phyloP scores from a whole-genome alignment of 768 basidiomycete species.

The Trametes cubensis region DNA sequence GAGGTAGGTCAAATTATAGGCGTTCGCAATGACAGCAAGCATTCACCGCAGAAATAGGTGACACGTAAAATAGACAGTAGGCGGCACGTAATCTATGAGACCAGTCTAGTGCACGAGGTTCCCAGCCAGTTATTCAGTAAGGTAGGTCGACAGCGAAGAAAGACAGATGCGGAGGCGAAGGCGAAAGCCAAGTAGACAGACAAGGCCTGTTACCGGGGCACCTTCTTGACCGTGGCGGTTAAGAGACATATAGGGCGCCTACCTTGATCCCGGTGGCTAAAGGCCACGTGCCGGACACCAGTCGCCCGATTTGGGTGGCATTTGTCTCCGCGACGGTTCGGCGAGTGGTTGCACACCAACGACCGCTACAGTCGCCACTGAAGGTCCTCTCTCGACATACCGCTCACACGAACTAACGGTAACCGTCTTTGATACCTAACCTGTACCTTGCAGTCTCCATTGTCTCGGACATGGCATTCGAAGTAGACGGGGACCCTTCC shows the following conservation, averaged over 20 bases:
- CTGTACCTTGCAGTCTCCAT: neutral
- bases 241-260: neutral
- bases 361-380: neutral
- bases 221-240: too few species aligned
- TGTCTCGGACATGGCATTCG: constrained; percentile 8
- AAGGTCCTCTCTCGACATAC: neutral
- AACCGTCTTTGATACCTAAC: neutral
- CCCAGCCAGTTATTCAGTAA: neutral
- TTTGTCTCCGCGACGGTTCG: constrained; percentile 20
- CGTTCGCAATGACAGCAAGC: constrained; percentile 1
- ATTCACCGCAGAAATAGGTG: neutral
- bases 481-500: constrained; percentile 2
- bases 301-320: constrained; percentile 10
- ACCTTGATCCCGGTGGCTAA: neutral
- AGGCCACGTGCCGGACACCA: constrained; percentile 16
- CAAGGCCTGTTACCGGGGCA: too few species aligned
- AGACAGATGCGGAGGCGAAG: neutral
- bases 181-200: neutral
- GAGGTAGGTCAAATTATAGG: neutral
- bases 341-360: constrained; percentile 16
- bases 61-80: neutral
- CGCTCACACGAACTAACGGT: neutral
- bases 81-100: neutral
- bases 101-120: neutral
- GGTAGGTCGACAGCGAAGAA: neutral